Evolutionary conservation across 768 basidiomycete genomes (phyloP), one percentile per base, ranked within the genome.

Genomic region (Artomyces pyxidatus): DNA sequence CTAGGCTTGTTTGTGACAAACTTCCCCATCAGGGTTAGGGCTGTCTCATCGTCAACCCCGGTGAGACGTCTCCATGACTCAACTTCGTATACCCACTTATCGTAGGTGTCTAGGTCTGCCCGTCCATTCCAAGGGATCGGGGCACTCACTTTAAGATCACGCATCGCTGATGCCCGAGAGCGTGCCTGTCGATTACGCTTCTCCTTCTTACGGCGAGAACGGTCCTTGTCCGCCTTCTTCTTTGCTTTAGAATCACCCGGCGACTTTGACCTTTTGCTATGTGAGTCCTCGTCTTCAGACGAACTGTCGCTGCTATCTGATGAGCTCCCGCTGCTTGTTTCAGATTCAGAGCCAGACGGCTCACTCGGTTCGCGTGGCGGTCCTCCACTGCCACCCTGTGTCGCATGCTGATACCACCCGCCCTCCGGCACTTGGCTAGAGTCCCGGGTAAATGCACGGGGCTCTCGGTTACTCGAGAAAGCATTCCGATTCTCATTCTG

Each of bases 1-100:
- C 58, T 59, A 0, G 63, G 59, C 7, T 53, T 42, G 2, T 55
- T 61, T 1, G 21, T 42, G 26, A 63, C 22, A 42, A 58, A 63
- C 19, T 55, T 53, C 0, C 49, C 42, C 26, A 60, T 47, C 1
- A 60, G n/a, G 23, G 47, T 51, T 0, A 60, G 40, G 1, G 29
- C 32, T 17, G 5, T 35, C 32, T 35, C 14, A 17, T 35, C 32
- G 6, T 35, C 32, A 35, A 35, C 14, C 4, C 17, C 32, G 17
- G 12, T 35, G 14, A 14, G 32, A 8, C 17, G 14, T 7, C 17
- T 35, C 32, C 32, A 35, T 1, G 32, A 12, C 7, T 35, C 32
- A 7, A 35, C 32, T 35, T 35, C 32, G 5, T 35, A 35, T 17
- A 35, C 32, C 4, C 4, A 35, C 17, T 35, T 35, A 4, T 35